A percentile compares a stretch with the other conserved stretches of the same genome.
Conservation (phyloP, 495 filamentous ascomycete genomes). For the Annulohypoxylon maeteangense region DNA sequence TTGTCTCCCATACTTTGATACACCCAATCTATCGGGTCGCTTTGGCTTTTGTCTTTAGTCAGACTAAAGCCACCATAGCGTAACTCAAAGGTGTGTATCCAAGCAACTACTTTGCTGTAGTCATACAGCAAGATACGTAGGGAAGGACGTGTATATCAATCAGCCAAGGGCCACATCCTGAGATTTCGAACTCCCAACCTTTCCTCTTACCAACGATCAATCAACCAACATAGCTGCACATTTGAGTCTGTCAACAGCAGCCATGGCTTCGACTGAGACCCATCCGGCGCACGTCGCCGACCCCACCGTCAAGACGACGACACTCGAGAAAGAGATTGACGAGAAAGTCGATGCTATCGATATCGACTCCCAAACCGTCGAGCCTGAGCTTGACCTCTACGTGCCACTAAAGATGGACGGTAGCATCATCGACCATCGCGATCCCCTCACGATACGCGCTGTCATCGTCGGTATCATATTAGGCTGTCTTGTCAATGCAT, state of each 20-base stretch:
- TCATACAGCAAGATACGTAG: not conserved
- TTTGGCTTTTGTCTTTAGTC: constrained; percentile 19
- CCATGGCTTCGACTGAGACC: constrained; percentile 42
- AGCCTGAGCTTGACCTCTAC: constrained; percentile 59
- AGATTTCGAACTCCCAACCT: not conserved
- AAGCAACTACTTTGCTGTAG: not conserved
- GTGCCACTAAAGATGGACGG: constrained; percentile 59
- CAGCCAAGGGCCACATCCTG: not conserved
- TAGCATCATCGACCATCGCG: constrained; percentile 53
- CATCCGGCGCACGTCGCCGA: constrained; percentile 36
- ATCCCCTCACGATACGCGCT: constrained; percentile 68
- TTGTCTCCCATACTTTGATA: constrained; percentile 2
- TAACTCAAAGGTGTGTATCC: not conserved
- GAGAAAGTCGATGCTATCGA: constrained; percentile 41
- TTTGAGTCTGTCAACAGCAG: not conserved
- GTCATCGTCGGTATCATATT: constrained; percentile 66
- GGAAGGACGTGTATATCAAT: not conserved
- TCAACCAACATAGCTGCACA: not conserved
- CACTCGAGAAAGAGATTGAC: constrained; percentile 24
- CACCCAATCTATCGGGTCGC: constrained; percentile 21
- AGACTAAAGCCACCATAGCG: constrained; percentile 8
- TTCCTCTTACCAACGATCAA: not conserved
- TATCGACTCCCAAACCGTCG: constrained; percentile 39
- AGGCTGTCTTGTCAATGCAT: constrained; percentile 70
- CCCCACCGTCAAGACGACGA: constrained; percentile 18